Percentiles rank a stretch among this genome's conserved stretches.
Evolutionary conservation across 1,139 yeast genomes (phyloP).

Genomic region (Yamadazyma friedrichii): DNA sequence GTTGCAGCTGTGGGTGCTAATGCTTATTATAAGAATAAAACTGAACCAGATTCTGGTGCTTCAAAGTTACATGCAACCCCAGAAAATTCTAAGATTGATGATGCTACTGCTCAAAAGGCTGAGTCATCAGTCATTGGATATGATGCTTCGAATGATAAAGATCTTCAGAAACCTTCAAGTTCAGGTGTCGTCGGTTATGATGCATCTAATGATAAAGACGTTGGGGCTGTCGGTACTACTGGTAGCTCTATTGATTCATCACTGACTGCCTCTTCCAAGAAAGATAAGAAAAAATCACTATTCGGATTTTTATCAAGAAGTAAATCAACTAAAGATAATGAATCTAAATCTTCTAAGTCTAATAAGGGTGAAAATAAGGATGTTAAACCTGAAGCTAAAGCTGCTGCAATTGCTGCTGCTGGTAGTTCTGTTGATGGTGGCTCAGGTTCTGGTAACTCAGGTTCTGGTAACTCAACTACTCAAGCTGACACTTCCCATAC

Average conservation of each 20-base stretch:
- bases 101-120: background rate
- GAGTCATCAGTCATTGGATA: background rate
- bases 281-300: slow-evolving; percentile 6
- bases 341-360: background rate
- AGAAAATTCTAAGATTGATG: slow-evolving; percentile 10
- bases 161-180: background rate
- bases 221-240: background rate
- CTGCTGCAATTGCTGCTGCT: background rate
- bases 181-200: background rate
- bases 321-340: slow-evolving; percentile 2
- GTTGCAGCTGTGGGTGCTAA: slow-evolving; percentile 9
- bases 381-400: too few species aligned
- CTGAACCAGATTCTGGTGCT: slow-evolving; percentile 5
- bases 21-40: background rate
- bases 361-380: background rate
- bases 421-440: background rate
- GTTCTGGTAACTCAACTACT: slow-evolving; percentile 1
- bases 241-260: background rate
- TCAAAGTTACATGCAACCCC: slow-evolving; percentile 13
- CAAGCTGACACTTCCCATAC: slow-evolving; percentile 2
- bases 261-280: background rate
- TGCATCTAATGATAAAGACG: background rate
- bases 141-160: slow-evolving; percentile 3
- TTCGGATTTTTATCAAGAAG: slow-evolving; percentile 7
- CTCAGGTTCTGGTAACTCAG: too few species aligned